These are phyloP conservation scores for Globisporangium alternatum DNA, from an alignment of 352 stramenopile genomes.

Conservation along the genomic window DNA sequence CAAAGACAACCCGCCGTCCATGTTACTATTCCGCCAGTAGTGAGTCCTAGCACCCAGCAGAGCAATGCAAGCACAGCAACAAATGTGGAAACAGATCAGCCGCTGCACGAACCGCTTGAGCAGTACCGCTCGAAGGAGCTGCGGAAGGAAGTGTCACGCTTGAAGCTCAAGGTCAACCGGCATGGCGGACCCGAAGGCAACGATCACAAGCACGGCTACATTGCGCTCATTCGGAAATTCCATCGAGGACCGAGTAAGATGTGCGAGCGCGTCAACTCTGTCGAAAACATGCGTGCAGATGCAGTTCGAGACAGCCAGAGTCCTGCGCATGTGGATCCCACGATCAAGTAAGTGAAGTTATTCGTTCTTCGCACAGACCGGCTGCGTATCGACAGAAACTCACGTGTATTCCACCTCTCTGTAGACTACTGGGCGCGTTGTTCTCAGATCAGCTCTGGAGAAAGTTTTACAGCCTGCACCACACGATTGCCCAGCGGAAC, in stretches of 20 bases:
- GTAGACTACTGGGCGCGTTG: slow-evolving; percentile 16
- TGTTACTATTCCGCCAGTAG: background rate
- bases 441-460: slow-evolving; percentile 23
- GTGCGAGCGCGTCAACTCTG: background rate
- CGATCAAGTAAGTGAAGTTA: slow-evolving; percentile 3
- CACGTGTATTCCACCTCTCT: background rate
- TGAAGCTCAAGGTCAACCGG: slow-evolving; percentile 32
- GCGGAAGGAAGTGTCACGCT: slow-evolving; percentile 31
- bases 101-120: slow-evolving; percentile 33
- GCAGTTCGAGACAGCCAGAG: background rate
- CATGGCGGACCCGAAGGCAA: slow-evolving; percentile 22
- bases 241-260: background rate
- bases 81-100: background rate
- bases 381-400: background rate
- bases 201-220: slow-evolving; percentile 40
- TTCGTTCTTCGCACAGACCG: background rate
- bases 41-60: background rate
- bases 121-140: slow-evolving; percentile 29
- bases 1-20: background rate
- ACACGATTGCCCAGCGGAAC: slow-evolving; percentile 15
- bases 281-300: background rate
- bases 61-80: background rate
- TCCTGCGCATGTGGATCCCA: background rate
- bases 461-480: slow-evolving; percentile 17
- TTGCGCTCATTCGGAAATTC: slow-evolving; percentile 29